These are phyloP conservation scores for Trametes meyenii DNA, from an alignment of 768 basidiomycete species.

Conservation along the genomic window DNA sequence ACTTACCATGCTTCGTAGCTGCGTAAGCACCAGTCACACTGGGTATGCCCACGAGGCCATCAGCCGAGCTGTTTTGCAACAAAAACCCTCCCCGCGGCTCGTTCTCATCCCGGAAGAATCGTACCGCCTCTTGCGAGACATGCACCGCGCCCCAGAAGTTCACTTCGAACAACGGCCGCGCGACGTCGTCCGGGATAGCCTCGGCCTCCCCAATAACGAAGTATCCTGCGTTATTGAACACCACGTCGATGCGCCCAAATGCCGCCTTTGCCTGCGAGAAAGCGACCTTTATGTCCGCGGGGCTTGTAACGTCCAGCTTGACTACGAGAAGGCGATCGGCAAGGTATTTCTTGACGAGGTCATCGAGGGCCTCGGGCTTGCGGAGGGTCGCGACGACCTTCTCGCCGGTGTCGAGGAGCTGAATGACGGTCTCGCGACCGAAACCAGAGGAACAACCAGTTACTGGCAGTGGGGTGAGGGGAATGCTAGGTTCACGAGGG, in stretches of 20 bases:
- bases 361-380: slow-evolving; percentile 38
- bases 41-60: slow-evolving; percentile 29
- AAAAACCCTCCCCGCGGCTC: slow-evolving; percentile 37
- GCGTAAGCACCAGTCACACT: slow-evolving; percentile 26
- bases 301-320: slow-evolving; percentile 42
- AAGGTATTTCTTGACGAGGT: slow-evolving; percentile 34
- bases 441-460: slow-evolving; percentile 46
- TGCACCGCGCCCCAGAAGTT: slow-evolving; percentile 31
- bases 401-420: slow-evolving; percentile 42
- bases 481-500: too few relatives aligned
- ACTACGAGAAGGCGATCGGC: slow-evolving; percentile 40
- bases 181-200: slow-evolving; percentile 35
- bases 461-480: too few relatives aligned
- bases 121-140: slow-evolving; percentile 28
- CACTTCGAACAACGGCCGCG: slow-evolving; percentile 42
- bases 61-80: slow-evolving; percentile 40
- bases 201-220: slow-evolving; percentile 41
- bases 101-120: slow-evolving; percentile 36
- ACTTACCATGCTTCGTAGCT: slow-evolving; percentile 29
- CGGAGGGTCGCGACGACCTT: slow-evolving; percentile 47
- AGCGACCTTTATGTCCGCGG: slow-evolving; percentile 36
- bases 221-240: slow-evolving; percentile 47
- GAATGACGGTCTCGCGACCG: slow-evolving; percentile 39
- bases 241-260: slow-evolving; percentile 49
- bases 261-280: slow-evolving; percentile 38